Conservation (phyloP, 345 rosid genomes). For the Carallia brachiata region DNA sequence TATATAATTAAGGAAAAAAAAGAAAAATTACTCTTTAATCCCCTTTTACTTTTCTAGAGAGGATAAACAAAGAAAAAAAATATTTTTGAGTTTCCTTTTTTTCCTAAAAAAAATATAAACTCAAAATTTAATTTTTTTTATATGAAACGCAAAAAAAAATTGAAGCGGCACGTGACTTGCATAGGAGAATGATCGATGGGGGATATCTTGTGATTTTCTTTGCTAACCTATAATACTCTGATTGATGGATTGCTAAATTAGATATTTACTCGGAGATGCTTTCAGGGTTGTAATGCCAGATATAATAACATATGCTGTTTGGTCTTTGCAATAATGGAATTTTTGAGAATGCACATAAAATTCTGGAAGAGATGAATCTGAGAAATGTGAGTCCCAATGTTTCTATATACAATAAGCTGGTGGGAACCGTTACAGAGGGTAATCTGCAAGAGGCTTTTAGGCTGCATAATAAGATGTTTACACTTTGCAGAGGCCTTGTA, state of each 20-base stretch:
- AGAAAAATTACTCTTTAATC: too few species aligned
- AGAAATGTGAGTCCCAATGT: conserved; percentile 52
- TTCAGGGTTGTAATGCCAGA: conserved; percentile 58
- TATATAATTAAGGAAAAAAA: too few species aligned
- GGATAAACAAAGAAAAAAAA: too few species aligned
- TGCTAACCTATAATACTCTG: conserved; percentile 57
- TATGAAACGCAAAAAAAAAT: conserved; percentile 34
- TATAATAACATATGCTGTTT: conserved; percentile 40
- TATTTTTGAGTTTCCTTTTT: too few species aligned
- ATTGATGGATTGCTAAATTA: conserved; percentile 63
- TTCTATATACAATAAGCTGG: conserved; percentile 56
- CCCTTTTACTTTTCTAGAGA: too few species aligned
- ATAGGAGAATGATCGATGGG: conserved; percentile 58
- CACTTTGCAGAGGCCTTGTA: conserved; percentile 61
- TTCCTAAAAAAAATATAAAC: too few species aligned
- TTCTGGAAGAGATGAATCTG: conserved; percentile 62
- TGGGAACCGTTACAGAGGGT: conserved; percentile 65
- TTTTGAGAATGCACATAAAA: conserved; percentile 51
- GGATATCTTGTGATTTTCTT: conserved; percentile 46
- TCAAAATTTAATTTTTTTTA: too few species aligned
- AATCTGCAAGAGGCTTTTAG: conserved; percentile 67
- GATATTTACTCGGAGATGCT: conserved; percentile 70
- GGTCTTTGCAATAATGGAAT: conserved; percentile 60
- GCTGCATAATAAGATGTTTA: conserved; percentile 67
- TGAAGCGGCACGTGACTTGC: conserved; percentile 60